Base-by-base conservation (phyloP, 345 rosid genomes). In the Dimocarpus longan region DNA sequence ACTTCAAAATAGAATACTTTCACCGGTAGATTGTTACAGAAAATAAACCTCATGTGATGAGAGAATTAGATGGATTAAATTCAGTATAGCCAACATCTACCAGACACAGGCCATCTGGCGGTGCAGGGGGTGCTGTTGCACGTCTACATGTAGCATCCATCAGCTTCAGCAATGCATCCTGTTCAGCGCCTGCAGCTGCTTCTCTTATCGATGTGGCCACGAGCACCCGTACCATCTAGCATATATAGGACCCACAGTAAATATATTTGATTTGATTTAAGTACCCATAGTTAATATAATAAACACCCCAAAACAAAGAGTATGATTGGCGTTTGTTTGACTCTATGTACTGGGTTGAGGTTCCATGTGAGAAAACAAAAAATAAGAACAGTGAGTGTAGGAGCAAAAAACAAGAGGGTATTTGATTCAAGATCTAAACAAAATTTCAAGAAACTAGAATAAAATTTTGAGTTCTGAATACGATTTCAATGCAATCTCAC, bases 121-220 rank as follows among this genome's bases (percentile, higher is more conserved):
- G 95, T 2, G 97, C 97, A 10, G 98, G 98, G 10, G 98, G 97
- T 64, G 99, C 98, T 15, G 97, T 94, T 39, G 99, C 98, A 21
- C 97, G 91, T 80, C 99, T 88, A 67, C 97, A 91, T 70, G 97
- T 87, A 76, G 97, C 95, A 81, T 88, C 95, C 85, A 87, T 84
- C 68, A 93, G 88, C 82, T 87, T 87, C 77, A 96, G 72, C 86
- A 94, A 76, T 57, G 89, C 92, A 80, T 92, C 93, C 28, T 91
- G 88, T 69, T 92, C 91, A 4, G 93, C 96, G 70, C 94, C 97
- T 13, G 95, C 98, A 74, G 93, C 98, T 76, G 97, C 99, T 87
- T 96, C 99, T 70, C 98, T 87, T 79, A 96, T 84, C 16, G 94
- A 84, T 66, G 98, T 93, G 16, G 98, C 97, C 70, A 94, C 98